A percentile compares a stretch with the other conserved stretches of the same genome.
Evolutionary conservation across 2,329 filamentous ascomycete genomes (phyloP).

Genomic region (Amesomyces nigricolor): DNA sequence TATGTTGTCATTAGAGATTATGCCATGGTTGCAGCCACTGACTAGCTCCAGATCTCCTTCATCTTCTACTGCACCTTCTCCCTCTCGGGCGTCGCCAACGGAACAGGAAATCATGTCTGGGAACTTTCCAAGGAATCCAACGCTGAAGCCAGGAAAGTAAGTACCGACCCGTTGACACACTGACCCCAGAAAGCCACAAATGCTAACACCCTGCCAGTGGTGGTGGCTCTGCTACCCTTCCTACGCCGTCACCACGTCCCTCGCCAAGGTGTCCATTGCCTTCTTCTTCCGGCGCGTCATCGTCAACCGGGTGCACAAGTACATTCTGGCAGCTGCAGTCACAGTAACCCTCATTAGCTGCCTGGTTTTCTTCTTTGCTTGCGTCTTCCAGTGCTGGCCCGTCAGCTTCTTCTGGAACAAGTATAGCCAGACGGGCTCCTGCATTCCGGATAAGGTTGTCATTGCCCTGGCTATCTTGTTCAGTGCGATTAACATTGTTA

Average conservation of each 20-base stretch:
- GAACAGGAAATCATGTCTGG: constrained; percentile 36
- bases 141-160: constrained; percentile 33
- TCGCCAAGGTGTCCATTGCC: constrained; percentile 40
- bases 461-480: constrained; percentile 49
- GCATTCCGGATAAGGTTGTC: constrained; percentile 40
- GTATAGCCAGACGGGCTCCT: constrained; percentile 29
- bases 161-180: not conserved
- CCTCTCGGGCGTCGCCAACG: constrained; percentile 34
- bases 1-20: constrained; percentile 8
- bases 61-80: constrained; percentile 33
- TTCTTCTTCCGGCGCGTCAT: constrained; percentile 39
- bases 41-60: constrained; percentile 24
- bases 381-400: constrained; percentile 37
- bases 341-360: constrained; percentile 34
- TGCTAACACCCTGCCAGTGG: constrained; percentile 14
- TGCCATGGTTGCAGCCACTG: not conserved
- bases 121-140: constrained; percentile 30
- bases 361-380: constrained; percentile 38
- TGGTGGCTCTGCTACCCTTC: constrained; percentile 23
- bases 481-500: constrained; percentile 43
- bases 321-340: constrained; percentile 35
- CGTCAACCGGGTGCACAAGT: constrained; percentile 29
- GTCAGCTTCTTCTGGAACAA: constrained; percentile 39
- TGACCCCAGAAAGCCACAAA: no score
- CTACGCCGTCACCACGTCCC: constrained; percentile 25